Evolutionary conservation across 495 filamentous ascomycete genomes (phyloP), one percentile per base, ranked within the genome.

Genomic region (Tuber aestivum): DNA sequence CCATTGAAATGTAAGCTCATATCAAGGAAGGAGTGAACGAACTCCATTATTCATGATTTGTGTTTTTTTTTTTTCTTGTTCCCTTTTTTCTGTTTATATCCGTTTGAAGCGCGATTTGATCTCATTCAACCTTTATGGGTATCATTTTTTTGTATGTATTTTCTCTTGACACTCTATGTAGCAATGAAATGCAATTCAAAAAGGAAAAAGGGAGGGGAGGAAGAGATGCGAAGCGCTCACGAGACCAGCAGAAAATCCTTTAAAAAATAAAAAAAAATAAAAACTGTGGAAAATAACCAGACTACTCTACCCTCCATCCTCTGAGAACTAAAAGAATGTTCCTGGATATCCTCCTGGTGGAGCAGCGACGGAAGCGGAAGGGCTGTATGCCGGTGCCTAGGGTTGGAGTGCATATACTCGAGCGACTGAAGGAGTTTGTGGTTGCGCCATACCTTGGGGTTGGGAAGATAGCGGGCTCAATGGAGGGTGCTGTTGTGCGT

Each of bases 21-120:
- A n/a, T 78, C 73, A 42, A 61, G 70, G 23, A 14, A 65, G 65
- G 76, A 78, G 10, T 78, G 37, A 78, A 23, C 21, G 50, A 16
- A 44, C 71, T 44, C 23, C 40, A 1, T 65, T n/a, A n/a, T 45
- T 70, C 68, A 75, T 68, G 20, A 21, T n/a, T n/a, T n/a, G n/a
- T n/a, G n/a, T n/a, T n/a, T n/a, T n/a, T n/a, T n/a, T n/a, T n/a
- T n/a, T n/a, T n/a, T n/a, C n/a, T n/a, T n/a, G n/a, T n/a, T n/a
- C n/a, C n/a, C 16, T 21, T 69, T 44, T 42, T 38, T 50, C 2
- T 48, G 42, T 27, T 56, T 56, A 14, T 56, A 56, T 27, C 27
- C 27, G 50, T 27, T n/a, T 14, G n/a, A 7, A 56, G n/a, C 8
- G 23, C 12, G 50, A 56, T 65, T 65, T 65, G 12, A 35, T 27